Evolutionary conservation across 192 early-diverging fungal genomes (phyloP).

Genomic region (Dissophora ornata): DNA sequence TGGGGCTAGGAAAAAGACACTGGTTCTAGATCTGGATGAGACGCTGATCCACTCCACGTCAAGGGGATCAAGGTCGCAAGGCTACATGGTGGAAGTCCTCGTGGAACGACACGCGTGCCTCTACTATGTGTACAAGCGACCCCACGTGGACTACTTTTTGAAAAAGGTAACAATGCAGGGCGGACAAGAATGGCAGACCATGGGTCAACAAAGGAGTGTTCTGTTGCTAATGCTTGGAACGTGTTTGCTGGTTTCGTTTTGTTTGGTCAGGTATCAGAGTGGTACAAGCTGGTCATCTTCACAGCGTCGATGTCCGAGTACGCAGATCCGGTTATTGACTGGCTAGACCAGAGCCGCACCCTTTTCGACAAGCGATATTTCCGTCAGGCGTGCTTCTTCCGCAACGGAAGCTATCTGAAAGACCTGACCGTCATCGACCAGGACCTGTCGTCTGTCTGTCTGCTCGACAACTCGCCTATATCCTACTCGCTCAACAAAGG

Average conservation of each 20-base stretch:
- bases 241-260: not conserved
- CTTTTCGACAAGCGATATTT: slow-evolving; percentile 83
- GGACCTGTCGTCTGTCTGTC: slow-evolving; percentile 82
- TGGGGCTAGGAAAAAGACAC: slow-evolving; percentile 63
- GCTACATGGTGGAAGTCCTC: slow-evolving; percentile 87
- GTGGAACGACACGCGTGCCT: slow-evolving; percentile 83
- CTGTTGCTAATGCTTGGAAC: not conserved
- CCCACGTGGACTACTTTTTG: slow-evolving; percentile 87
- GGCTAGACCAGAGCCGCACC: slow-evolving; percentile 77
- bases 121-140: slow-evolving; percentile 93
- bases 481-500: slow-evolving; percentile 81
- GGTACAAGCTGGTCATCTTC: slow-evolving; percentile 93
- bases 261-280: slow-evolving; percentile 86
- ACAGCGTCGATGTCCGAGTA: slow-evolving; percentile 93
- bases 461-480: slow-evolving; percentile 86
- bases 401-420: slow-evolving; percentile 80
- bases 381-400: slow-evolving; percentile 81
- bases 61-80: slow-evolving; percentile 66
- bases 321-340: slow-evolving; percentile 95
- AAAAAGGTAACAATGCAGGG: slow-evolving; percentile 68
- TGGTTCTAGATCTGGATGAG: slow-evolving; percentile 83
- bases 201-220: too few species aligned
- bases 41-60: slow-evolving; percentile 87
- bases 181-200: not conserved
- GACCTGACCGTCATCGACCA: slow-evolving; percentile 78